These are phyloP conservation scores for Solanum verrucosum DNA, from an alignment of 257 asterid genomes.

Conservation along the genomic window DNA sequence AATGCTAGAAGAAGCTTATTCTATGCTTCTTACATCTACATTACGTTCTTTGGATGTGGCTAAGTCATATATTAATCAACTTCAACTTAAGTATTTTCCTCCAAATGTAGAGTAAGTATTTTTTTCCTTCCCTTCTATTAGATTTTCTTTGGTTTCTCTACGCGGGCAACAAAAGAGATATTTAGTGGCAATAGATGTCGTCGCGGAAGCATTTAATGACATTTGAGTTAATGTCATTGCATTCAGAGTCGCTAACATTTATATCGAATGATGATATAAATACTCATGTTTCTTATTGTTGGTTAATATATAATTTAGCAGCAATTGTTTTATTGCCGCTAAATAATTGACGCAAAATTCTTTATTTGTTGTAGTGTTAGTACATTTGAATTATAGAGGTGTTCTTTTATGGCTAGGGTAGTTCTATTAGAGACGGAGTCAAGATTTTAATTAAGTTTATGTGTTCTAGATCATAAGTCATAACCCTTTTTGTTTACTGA, in stretches of 20 bases:
- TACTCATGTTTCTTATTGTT: too few species aligned
- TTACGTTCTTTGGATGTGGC: background rate
- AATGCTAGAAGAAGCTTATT: background rate
- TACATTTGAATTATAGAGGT: background rate
- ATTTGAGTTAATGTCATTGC: too few species aligned
- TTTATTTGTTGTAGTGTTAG: background rate
- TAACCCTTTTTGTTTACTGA: background rate
- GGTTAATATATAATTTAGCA: background rate
- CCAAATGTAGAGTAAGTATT: conserved; percentile 22
- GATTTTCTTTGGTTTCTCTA: background rate
- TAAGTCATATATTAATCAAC: conserved; percentile 4
- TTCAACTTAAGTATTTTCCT: conserved; percentile 1
- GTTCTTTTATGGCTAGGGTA: background rate
- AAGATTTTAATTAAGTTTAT: background rate
- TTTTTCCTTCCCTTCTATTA: background rate
- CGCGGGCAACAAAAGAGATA: background rate
- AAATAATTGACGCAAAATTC: too few species aligned
- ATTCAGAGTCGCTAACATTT: background rate
- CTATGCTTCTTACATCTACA: background rate
- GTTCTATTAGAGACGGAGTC: background rate
- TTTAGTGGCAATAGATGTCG: background rate
- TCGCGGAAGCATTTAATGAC: too few species aligned
- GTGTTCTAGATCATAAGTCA: background rate
- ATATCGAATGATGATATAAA: too few species aligned
- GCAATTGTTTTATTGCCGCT: too few species aligned